Conservation (phyloP, 1,284 basidiomycete species). For the Stereum hirsutum region DNA sequence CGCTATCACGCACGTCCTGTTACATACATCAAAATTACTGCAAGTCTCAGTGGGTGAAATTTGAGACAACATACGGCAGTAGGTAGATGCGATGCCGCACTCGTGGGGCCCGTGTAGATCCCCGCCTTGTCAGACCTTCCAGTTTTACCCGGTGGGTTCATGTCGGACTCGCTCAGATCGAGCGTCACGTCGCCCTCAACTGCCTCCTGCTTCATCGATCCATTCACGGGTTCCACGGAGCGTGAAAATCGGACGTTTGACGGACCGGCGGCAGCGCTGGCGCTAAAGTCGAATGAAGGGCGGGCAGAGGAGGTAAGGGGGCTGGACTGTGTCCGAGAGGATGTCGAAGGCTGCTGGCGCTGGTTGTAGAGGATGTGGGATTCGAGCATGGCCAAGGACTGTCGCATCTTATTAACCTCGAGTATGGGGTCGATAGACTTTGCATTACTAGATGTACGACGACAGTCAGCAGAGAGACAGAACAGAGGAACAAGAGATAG, state of each 20-base stretch:
- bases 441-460: conserved; percentile 5
- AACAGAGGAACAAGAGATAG: conserved; percentile 5
- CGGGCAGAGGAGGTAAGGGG: background rate
- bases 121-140: conserved; percentile 55
- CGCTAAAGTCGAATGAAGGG: background rate
- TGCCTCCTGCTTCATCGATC: background rate
- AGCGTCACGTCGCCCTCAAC: conserved; percentile 1
- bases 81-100: conserved; percentile 56
- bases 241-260: too few relatives aligned
- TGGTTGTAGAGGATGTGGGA: conserved; percentile 45
- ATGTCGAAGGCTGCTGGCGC: conserved; percentile 5
- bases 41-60: too few relatives aligned
- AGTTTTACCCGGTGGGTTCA: conserved; percentile 51
- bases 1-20: conserved; percentile 38
- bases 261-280: background rate
- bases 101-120: conserved; percentile 66
- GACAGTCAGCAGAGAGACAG: conserved; percentile 5
- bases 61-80: conserved; percentile 31
- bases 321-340: background rate
- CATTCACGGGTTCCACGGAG: background rate
- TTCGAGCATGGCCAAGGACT: conserved; percentile 65
- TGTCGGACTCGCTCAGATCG: too few relatives aligned
- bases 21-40: too few relatives aligned
- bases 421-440: conserved; percentile 55
- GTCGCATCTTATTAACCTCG: conserved; percentile 64